These are phyloP conservation scores for Noccaea bulbosa DNA, from an alignment of 345 rosid genomes.

Conservation along the genomic window DNA sequence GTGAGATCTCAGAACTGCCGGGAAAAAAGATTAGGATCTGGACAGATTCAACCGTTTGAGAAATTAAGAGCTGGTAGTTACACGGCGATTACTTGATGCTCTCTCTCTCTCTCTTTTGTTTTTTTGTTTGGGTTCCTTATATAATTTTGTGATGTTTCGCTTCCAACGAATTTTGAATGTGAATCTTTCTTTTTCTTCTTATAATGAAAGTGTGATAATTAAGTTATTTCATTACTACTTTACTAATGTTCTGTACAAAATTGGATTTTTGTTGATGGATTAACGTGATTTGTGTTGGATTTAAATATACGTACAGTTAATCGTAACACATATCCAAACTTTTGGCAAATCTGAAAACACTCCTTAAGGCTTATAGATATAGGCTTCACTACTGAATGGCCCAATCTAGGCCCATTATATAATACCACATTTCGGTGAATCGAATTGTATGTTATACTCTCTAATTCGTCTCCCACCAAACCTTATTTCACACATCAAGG, in stretches of 20 bases:
- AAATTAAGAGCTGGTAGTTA: slow-evolving; percentile 13
- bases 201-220: neutral
- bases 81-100: slow-evolving; percentile 36
- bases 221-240: neutral
- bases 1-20: slow-evolving; percentile 29
- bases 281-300: neutral
- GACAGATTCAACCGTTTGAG: slow-evolving; percentile 35
- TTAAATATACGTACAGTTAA: neutral
- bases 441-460: neutral
- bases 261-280: neutral
- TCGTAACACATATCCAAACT: neutral
- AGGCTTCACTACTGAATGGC: neutral
- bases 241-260: neutral
- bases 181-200: neutral
- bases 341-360: neutral
- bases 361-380: neutral
- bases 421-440: neutral
- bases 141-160: neutral
- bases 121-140: neutral
- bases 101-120: slow-evolving; percentile 20
- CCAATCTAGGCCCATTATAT: neutral
- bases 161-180: neutral
- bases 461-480: neutral
- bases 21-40: slow-evolving; percentile 28
- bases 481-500: neutral